These are phyloP conservation scores for Rhizopogon vinicolor DNA, from an alignment of 768 basidiomycete species.

Conservation along the genomic window DNA sequence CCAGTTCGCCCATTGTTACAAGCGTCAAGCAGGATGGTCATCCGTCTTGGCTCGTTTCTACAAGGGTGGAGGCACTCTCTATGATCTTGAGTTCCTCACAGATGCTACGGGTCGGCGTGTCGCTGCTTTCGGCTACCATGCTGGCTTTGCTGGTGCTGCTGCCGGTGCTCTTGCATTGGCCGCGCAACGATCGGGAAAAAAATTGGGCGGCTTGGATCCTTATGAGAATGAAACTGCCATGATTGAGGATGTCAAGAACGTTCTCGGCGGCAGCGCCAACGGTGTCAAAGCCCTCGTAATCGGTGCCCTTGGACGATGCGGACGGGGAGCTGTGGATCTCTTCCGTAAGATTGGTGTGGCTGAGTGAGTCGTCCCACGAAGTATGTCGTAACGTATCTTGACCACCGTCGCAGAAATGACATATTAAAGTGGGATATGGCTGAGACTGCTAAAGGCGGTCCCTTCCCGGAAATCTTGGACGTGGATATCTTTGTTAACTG, in stretches of 20 bases:
- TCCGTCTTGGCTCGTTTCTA: constrained; percentile 82
- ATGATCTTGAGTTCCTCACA: constrained; percentile 94
- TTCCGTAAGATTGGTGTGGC: constrained; percentile 92
- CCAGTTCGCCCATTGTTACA: constrained; percentile 98
- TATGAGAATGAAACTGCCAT: constrained; percentile 83
- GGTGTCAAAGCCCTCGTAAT: constrained; percentile 88
- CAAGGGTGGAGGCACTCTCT: constrained; percentile 78
- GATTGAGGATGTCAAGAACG: constrained; percentile 66
- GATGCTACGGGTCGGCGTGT: constrained; percentile 84
- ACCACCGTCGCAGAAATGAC: constrained; percentile 56
- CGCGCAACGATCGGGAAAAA: constrained; percentile 53
- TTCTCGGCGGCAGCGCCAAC: constrained; percentile 63
- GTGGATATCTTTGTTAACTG: constrained; percentile 99
- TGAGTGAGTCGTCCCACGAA: constrained; percentile 55
- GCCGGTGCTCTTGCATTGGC: constrained; percentile 82
- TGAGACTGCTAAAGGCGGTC: constrained; percentile 96
- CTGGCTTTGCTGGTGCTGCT: constrained; percentile 97
- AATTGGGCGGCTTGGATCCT: constrained; percentile 68
- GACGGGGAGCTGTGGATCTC: constrained; percentile 91
- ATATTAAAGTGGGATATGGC: constrained; percentile 98
- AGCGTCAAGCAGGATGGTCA: constrained; percentile 90
- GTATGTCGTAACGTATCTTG: neutral
- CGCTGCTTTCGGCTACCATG: constrained; percentile 97
- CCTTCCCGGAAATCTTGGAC: constrained; percentile 91
- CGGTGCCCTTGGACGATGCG: constrained; percentile 93